These are phyloP conservation scores for Boechera stricta DNA, from an alignment of 345 rosid species.

Conservation along the genomic window DNA sequence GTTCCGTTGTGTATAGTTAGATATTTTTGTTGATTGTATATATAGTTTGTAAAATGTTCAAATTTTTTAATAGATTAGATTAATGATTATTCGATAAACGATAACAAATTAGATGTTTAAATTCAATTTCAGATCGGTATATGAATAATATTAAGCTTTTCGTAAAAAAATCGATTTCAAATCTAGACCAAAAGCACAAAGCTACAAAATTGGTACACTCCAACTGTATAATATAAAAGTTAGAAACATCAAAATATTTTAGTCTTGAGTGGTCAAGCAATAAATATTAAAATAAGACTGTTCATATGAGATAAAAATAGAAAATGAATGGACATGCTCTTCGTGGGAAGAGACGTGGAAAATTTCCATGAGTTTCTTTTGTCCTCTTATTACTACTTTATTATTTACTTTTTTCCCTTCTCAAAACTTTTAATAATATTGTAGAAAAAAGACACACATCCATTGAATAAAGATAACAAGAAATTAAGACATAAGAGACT, in stretches of 20 bases:
- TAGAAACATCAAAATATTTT: neutral
- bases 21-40: neutral
- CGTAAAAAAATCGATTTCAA: neutral
- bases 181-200: neutral
- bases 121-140: neutral
- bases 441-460: conserved; percentile 28
- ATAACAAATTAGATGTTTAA: neutral
- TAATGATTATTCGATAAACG: neutral
- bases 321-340: conserved; percentile 34
- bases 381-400: conserved; percentile 13
- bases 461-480: conserved; percentile 41
- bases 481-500: conserved; percentile 16
- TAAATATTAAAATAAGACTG: conserved; percentile 14
- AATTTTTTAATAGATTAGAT: no score
- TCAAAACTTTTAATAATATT: neutral
- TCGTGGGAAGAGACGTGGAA: conserved; percentile 43
- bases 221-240: neutral
- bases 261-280: conserved; percentile 36
- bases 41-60: neutral
- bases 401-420: neutral
- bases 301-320: conserved; percentile 20
- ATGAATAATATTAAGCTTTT: neutral
- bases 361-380: conserved; percentile 30
- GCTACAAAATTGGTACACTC: neutral
- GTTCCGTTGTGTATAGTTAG: neutral